Percentiles rank a stretch among this genome's conserved stretches.
Evolutionary conservation across 192 early-diverging fungal species (phyloP).

Genomic region (Coemansia sp.): DNA sequence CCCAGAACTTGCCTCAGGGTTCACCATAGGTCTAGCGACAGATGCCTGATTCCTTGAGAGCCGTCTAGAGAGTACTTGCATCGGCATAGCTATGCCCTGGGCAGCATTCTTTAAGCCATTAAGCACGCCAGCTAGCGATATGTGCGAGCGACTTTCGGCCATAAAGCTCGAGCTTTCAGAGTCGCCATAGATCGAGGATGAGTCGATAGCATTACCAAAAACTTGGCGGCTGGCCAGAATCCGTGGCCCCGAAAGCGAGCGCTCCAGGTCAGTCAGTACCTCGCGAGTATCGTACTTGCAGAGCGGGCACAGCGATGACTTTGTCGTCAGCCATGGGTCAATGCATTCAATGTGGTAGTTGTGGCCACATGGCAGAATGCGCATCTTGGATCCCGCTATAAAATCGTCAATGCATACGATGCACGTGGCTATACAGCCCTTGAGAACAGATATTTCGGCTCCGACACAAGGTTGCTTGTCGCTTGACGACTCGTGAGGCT

Average conservation of each 20-base stretch:
- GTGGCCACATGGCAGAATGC: slow-evolving; percentile 56
- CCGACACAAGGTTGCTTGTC: neutral
- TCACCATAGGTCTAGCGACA: neutral
- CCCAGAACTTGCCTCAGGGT: neutral
- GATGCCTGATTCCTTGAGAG: neutral
- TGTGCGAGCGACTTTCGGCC: slow-evolving; percentile 26
- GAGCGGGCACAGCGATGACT: slow-evolving; percentile 53
- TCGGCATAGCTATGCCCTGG: neutral
- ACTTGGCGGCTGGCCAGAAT: slow-evolving; percentile 8
- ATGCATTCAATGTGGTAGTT: slow-evolving; percentile 58
- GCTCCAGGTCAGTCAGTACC: slow-evolving; percentile 49
- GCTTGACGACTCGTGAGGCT: neutral
- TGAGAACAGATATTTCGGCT: neutral
- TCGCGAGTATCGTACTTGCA: slow-evolving; percentile 54
- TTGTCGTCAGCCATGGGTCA: slow-evolving; percentile 56
- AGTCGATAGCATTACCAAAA: slow-evolving; percentile 19
- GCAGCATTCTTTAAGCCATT: neutral
- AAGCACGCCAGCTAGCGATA: slow-evolving; percentile 16
- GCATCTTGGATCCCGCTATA: slow-evolving; percentile 46
- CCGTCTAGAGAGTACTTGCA: slow-evolving; percentile 7
- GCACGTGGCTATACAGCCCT: slow-evolving; percentile 50
- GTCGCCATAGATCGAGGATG: slow-evolving; percentile 6
- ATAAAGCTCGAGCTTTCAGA: slow-evolving; percentile 46
- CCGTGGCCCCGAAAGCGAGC: slow-evolving; percentile 27
- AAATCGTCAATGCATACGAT: slow-evolving; percentile 57